phyloP scores from a whole-genome alignment of 306 rosid genomes.

The Echinosophora koreensis region DNA sequence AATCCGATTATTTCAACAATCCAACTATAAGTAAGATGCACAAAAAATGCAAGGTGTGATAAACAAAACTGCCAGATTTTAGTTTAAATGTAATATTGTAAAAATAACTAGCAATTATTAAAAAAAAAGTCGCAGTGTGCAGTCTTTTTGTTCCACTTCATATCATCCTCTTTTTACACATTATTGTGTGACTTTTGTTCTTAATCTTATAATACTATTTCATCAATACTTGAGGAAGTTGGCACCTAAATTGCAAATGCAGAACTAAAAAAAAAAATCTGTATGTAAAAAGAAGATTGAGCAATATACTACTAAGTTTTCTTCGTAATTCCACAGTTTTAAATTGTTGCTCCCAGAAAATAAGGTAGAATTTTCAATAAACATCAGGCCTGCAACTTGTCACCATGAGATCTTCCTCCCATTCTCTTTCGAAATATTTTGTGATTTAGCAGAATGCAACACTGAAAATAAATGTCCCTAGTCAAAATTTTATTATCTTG shows the following conservation, averaged over 20 bases:
- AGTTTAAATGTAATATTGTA: conserved; percentile 18
- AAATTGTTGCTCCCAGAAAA: not conserved
- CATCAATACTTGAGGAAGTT: conserved; percentile 8
- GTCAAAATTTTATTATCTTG: conserved; percentile 29
- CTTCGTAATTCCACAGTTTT: not conserved
- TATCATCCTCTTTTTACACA: conserved; percentile 4
- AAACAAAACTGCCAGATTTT: conserved; percentile 20
- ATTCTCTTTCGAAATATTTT: not conserved
- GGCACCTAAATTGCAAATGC: conserved; percentile 16
- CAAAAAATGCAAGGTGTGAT: conserved; percentile 17
- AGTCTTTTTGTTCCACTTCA: conserved; percentile 8
- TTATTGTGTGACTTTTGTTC: not conserved
- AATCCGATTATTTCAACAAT: conserved; percentile 23
- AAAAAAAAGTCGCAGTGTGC: not conserved
- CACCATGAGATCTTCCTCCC: conserved; percentile 9
- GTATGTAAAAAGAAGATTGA: not conserved
- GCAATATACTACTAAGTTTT: not conserved
- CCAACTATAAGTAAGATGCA: conserved; percentile 26
- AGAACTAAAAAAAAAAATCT: conserved; percentile 1
- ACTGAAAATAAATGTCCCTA: conserved; percentile 20
- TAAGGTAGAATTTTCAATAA: not conserved
- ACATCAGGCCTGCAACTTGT: conserved; percentile 13
- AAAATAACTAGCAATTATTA: conserved; percentile 26
- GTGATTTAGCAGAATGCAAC: conserved; percentile 35
- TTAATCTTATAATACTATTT: not conserved